Conservation (phyloP, 352 stramenopile genomes). For the Vaucheria bursata region DNA sequence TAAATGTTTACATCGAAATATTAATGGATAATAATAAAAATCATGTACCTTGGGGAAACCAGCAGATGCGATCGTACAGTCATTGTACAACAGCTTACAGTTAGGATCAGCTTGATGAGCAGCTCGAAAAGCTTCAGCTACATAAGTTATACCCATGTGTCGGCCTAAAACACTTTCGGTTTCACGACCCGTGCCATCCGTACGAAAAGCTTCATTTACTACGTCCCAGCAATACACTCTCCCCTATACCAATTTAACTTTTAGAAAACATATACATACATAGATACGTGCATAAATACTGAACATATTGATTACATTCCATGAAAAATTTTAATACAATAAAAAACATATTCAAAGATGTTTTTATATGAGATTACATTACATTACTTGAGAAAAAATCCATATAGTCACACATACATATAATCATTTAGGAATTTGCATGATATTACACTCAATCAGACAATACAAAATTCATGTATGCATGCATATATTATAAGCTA, state of each 20-base stretch:
- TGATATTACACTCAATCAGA: too few relatives aligned
- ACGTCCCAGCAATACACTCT: background rate
- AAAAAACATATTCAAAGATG: background rate
- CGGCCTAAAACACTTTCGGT: background rate
- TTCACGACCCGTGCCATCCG: background rate
- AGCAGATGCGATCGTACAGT: background rate
- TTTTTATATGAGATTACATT: background rate
- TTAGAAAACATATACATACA: too few relatives aligned
- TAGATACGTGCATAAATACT: too few relatives aligned
- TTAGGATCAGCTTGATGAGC: background rate
- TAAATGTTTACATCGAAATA: too few relatives aligned
- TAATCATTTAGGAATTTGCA: too few relatives aligned
- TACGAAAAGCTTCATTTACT: background rate
- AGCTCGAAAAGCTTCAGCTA: background rate
- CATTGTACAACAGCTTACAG: conserved; percentile 10
- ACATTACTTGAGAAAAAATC: background rate
- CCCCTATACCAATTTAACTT: background rate
- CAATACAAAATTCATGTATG: too few relatives aligned
- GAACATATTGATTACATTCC: background rate
- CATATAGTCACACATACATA: background rate
- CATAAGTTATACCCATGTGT: background rate
- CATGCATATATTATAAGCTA: too few relatives aligned
- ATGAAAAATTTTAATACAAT: background rate
- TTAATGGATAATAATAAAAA: too few relatives aligned
- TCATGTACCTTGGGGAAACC: background rate